phyloP scores from a whole-genome alignment of 208 protist species.

The Acanthamoeba healyi region DNA sequence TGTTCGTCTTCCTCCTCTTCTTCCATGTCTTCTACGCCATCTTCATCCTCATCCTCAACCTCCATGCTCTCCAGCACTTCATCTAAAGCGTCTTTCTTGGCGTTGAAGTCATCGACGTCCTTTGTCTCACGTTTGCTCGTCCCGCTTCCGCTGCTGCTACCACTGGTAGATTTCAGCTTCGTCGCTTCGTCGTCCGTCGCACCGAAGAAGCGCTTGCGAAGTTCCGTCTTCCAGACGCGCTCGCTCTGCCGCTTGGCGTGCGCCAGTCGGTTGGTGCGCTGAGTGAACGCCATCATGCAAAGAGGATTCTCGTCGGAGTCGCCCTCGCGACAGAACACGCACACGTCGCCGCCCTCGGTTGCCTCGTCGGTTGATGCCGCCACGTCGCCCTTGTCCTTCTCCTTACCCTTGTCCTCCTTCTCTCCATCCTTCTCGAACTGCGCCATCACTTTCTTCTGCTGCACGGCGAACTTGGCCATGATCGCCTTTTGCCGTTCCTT shows the following conservation, averaged over 20 bases:
- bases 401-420: not conserved
- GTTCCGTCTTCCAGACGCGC: not conserved
- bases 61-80: slow-evolving; percentile 18
- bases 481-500: slow-evolving; percentile 55
- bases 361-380: not conserved
- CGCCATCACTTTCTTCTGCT: slow-evolving; percentile 48
- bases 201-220: not conserved
- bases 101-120: not conserved
- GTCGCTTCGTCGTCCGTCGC: not conserved
- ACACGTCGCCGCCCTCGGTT: slow-evolving; percentile 40
- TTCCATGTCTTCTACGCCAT: not conserved
- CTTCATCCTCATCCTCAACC: not conserved
- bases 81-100: not conserved
- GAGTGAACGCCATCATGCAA: slow-evolving; percentile 22
- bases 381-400: not conserved
- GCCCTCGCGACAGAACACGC: slow-evolving; percentile 57
- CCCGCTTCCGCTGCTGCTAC: not conserved
- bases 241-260: not conserved
- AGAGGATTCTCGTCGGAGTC: slow-evolving; percentile 45
- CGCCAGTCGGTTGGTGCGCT: slow-evolving; percentile 23
- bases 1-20: slow-evolving; percentile 21
- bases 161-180: not conserved
- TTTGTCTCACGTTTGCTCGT: not conserved
- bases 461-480: slow-evolving; percentile 47
- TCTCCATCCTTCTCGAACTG: not conserved